Conservation (phyloP, 305 asterid genomes). For the Fraxinus xanthoxyloides region DNA sequence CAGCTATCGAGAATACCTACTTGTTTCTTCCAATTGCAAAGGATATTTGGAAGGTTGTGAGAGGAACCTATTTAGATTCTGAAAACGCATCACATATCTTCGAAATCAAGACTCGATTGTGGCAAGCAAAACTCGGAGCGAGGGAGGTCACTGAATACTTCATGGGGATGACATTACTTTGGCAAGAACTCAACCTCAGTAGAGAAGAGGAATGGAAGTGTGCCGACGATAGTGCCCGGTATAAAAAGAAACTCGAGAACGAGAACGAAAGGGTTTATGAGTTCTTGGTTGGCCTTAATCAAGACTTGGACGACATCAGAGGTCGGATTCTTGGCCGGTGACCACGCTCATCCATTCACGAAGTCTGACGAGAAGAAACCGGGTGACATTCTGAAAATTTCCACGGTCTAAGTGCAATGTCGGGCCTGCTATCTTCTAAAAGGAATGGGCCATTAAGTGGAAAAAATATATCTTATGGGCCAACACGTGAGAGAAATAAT, state of each 20-base stretch:
- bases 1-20: too few species aligned
- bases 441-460: background rate
- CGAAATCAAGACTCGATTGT: background rate
- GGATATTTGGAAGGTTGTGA: background rate
- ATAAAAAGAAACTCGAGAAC: background rate
- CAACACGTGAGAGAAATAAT: background rate
- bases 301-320: background rate
- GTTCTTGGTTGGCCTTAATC: background rate
- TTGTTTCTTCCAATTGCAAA: background rate
- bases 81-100: background rate
- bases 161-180: background rate
- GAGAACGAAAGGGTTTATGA: background rate
- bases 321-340: background rate
- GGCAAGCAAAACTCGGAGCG: background rate
- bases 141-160: background rate
- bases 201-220: background rate
- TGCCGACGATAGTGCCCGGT: background rate
- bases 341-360: background rate
- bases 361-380: background rate
- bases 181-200: background rate
- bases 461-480: background rate
- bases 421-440: background rate
- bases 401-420: too few species aligned
- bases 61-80: background rate
- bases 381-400: too few species aligned